Evolutionary conservation across 345 rosid species (phyloP), one percentile per base, ranked within the genome.

Genomic region (Theobroma cacao): DNA sequence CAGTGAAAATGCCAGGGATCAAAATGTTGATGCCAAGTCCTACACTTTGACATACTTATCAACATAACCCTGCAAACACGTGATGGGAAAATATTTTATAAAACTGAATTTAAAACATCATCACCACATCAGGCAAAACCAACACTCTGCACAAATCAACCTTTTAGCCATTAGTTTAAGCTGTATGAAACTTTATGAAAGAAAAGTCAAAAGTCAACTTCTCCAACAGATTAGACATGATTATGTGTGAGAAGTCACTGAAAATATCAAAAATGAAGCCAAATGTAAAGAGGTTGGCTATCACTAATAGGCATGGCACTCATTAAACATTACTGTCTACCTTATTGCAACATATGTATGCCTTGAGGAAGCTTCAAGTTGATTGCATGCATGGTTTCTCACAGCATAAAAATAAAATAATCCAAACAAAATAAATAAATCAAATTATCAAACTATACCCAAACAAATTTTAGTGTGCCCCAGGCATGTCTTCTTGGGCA

Each of bases 31-130:
- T 10, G 64, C 18, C 78, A 22, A 78, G 69, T 67, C 82, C 83
- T 82, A 93, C 71, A 86, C 94, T 71, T 89, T 87, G 64, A 91
- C 97, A 74, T 91, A 94, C 86, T 94, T 94, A 50, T 94, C 91
- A 36, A 94, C 97, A 79, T 89, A 94, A 33, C 98, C 97, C 98
- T 94, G 94, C 81, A 84, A 78, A 75, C n/a, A 75, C 58, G 77
- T 52, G 24, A 26, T 28, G 2, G 24, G 14, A 4, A 71, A 70
- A 45, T 40, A 47, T 47, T 48, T 47, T 28, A 47, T 58, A 58
- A 30, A 67, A 72, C n/a, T 40, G 50, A 40, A 10, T 66, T 22
- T 41, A n/a, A 67, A 69, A 45, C 74, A 69, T 17, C 74, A 45
- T 9, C 7, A 6, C 41, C 11, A 45, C 8, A 8, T 8, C 53